These are phyloP conservation scores for Rhodamnia argentea DNA, from an alignment of 345 rosid species.

Conservation along the genomic window DNA sequence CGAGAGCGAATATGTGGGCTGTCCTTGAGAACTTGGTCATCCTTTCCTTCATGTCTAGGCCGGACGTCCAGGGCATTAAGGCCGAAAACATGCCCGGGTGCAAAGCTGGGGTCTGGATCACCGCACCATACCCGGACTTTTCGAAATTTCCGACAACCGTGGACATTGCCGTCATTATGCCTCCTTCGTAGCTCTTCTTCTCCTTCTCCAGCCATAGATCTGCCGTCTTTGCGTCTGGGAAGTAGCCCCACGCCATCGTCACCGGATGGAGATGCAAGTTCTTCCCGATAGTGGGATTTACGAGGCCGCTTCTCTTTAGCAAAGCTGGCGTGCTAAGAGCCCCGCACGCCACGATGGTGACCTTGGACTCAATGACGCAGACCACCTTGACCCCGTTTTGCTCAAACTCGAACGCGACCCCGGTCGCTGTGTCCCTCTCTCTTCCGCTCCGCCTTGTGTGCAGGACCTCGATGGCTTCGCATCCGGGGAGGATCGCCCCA, in stretches of 20 bases:
- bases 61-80: conserved; percentile 66
- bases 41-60: conserved; percentile 43
- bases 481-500: conserved; percentile 58
- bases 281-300: conserved; percentile 53
- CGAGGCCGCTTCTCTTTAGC: conserved; percentile 49
- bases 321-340: conserved; percentile 58
- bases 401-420: conserved; percentile 42
- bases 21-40: conserved; percentile 65
- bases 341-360: conserved; percentile 62
- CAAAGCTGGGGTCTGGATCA: conserved; percentile 69
- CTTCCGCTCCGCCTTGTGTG: conserved; percentile 15
- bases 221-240: conserved; percentile 19
- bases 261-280: conserved; percentile 75
- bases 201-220: conserved; percentile 30
- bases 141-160: conserved; percentile 18
- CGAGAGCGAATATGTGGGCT: conserved; percentile 52
- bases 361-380: conserved; percentile 46
- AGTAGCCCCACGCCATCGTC: conserved; percentile 85
- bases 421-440: conserved; percentile 27
- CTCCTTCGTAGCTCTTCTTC: conserved; percentile 70
- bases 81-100: conserved; percentile 81
- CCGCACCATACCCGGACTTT: conserved; percentile 44
- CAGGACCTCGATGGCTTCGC: conserved; percentile 46
- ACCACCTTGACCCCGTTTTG: conserved; percentile 22
- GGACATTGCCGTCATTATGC: conserved; percentile 85